Percentiles rank a stretch among this genome's conserved stretches.
Evolutionary conservation across 495 filamentous ascomycete species (phyloP).

Genomic region (Neurospora cerealis): DNA sequence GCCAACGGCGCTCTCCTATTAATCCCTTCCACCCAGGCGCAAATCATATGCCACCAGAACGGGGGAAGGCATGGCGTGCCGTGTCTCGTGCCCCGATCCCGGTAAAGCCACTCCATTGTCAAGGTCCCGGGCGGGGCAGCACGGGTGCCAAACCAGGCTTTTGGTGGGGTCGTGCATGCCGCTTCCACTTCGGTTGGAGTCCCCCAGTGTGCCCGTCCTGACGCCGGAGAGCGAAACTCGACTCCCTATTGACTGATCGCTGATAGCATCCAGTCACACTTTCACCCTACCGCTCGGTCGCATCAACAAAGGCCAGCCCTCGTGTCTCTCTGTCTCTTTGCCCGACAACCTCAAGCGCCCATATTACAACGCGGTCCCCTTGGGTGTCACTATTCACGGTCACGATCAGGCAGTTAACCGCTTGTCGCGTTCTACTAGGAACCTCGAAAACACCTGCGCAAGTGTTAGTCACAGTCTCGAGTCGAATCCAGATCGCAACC

Average conservation of each 20-base stretch:
- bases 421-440: background rate
- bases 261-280: background rate
- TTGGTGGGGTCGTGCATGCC: background rate
- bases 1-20: background rate
- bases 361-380: background rate
- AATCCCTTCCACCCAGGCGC: background rate
- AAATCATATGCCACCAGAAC: background rate
- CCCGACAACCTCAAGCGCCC: background rate
- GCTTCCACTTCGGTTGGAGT: background rate
- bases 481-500: conserved; percentile 2
- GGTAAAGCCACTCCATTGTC: background rate
- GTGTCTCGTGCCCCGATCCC: background rate
- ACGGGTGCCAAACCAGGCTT: background rate
- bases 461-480: background rate
- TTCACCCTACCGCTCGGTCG: background rate
- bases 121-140: background rate
- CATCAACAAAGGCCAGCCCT: background rate
- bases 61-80: background rate
- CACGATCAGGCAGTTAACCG: background rate
- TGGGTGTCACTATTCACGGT: background rate
- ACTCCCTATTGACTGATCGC: background rate
- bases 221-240: background rate
- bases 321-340: background rate
- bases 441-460: background rate
- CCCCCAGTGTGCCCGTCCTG: background rate